Conservation (phyloP, 352 stramenopile genomes). For the Thalassiosira oceanica region DNA sequence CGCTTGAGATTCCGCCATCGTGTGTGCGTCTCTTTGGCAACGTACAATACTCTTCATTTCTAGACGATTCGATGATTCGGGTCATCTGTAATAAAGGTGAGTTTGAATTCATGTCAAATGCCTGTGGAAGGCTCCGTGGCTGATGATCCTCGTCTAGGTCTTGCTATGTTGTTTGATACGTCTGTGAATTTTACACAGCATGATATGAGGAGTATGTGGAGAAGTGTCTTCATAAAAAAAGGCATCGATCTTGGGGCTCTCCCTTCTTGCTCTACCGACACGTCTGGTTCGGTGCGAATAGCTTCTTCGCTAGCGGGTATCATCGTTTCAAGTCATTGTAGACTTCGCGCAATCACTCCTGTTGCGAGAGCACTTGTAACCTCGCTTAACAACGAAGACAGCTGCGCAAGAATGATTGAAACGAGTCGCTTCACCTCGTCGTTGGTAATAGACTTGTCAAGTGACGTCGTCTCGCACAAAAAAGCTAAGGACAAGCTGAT, state of each 20-base stretch:
- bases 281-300: too few relatives aligned
- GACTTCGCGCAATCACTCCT: too few relatives aligned
- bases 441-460: slow-evolving; percentile 31
- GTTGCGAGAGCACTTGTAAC: too few relatives aligned
- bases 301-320: too few relatives aligned
- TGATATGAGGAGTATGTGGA: slow-evolving; percentile 16
- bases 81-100: slow-evolving; percentile 40
- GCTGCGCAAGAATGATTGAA: slow-evolving; percentile 13
- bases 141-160: too few relatives aligned
- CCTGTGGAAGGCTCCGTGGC: too few relatives aligned
- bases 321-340: too few relatives aligned
- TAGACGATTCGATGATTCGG: slow-evolving; percentile 26
- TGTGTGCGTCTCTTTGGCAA: slow-evolving; percentile 21
- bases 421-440: slow-evolving; percentile 41
- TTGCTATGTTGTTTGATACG: slow-evolving; percentile 21
- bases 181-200: slow-evolving; percentile 3
- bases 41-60: neutral
- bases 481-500: slow-evolving; percentile 64
- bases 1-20: slow-evolving; percentile 5
- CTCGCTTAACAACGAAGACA: slow-evolving; percentile 73
- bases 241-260: slow-evolving; percentile 29
- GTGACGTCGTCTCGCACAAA: slow-evolving; percentile 9
- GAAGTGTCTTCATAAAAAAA: slow-evolving; percentile 19
- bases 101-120: too few relatives aligned
- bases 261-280: too few relatives aligned